Evolutionary conservation across 1,284 basidiomycete genomes (phyloP).

Genomic region (Kwoniella shivajii): DNA sequence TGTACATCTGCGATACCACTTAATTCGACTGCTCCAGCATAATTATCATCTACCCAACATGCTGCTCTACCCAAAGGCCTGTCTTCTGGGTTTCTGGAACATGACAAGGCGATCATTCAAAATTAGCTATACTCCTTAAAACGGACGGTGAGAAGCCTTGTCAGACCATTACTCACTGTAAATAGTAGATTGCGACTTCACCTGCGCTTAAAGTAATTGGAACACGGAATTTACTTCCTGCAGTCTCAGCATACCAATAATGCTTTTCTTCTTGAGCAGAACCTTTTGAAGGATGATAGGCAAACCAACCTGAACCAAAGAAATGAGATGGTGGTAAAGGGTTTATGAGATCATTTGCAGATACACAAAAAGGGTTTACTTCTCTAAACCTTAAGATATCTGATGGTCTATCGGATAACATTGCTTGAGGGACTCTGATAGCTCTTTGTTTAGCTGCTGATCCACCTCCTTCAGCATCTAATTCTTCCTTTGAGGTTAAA

Average conservation of each 20-base stretch:
- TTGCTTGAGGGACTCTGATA: constrained; percentile 65
- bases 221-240: constrained; percentile 73
- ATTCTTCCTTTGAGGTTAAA: constrained; percentile 7
- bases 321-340: constrained; percentile 86
- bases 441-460: constrained; percentile 49
- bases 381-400: constrained; percentile 70
- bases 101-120: constrained; percentile 68
- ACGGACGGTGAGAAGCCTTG: constrained; percentile 58
- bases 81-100: constrained; percentile 59
- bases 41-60: constrained; percentile 61
- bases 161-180: constrained; percentile 42
- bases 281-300: constrained; percentile 66
- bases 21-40: constrained; percentile 56
- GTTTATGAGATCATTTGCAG: constrained; percentile 92
- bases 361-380: constrained; percentile 82
- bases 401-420: constrained; percentile 71
- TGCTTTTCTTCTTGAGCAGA: constrained; percentile 62
- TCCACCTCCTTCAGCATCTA: constrained; percentile 23
- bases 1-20: constrained; percentile 55
- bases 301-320: constrained; percentile 84
- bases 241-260: constrained; percentile 84
- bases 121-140: constrained; percentile 68
- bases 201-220: constrained; percentile 56
- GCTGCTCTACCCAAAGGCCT: constrained; percentile 55
- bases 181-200: constrained; percentile 59